Percentiles rank a stretch among this genome's conserved stretches.
Conservation (phyloP, 148 eudicot species). For the Rhododendron ferrugineum region DNA sequence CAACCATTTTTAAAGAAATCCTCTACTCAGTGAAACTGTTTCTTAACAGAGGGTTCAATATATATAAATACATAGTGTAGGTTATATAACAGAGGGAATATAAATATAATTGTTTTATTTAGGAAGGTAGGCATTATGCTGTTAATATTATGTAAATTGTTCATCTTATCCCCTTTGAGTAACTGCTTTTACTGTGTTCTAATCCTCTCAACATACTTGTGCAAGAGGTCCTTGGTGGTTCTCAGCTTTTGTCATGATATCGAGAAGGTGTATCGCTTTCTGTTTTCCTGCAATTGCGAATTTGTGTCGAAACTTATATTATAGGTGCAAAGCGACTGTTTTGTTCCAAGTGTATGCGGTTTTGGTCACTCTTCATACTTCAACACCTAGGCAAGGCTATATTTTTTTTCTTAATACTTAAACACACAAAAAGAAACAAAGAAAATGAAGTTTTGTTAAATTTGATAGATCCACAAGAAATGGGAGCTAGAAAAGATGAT, state of each 20-base stretch:
- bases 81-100: background rate
- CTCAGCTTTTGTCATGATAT: background rate
- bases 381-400: too few species aligned
- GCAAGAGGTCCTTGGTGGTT: background rate
- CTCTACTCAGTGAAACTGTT: background rate
- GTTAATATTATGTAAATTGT: background rate
- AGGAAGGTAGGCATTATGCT: background rate
- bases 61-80: background rate
- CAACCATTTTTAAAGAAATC: background rate
- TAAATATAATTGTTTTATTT: background rate
- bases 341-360: background rate
- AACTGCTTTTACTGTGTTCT: background rate
- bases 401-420: background rate
- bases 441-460: background rate
- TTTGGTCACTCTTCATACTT: background rate
- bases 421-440: background rate
- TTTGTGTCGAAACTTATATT: background rate
- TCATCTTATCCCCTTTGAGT: background rate
- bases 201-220: background rate
- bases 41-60: background rate
- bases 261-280: background rate
- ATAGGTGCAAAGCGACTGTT: background rate
- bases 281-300: background rate
- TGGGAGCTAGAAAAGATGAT: background rate
- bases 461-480: background rate